Conservation (phyloP, 306 rosid species). For the Oxytropis ochrocephala region DNA sequence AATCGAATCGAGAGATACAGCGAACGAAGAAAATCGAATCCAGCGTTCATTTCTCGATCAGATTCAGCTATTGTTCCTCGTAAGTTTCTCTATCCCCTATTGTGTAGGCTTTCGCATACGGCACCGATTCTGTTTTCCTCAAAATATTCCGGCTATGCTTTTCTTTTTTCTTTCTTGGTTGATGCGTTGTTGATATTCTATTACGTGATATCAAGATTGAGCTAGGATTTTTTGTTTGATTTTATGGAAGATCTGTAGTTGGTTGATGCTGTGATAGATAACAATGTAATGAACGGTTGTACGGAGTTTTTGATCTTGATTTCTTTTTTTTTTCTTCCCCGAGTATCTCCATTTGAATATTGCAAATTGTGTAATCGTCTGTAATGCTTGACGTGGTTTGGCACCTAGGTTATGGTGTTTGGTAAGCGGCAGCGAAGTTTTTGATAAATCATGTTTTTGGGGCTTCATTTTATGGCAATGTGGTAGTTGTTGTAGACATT, state of each 20-base stretch:
- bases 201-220: background rate
- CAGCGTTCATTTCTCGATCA: background rate
- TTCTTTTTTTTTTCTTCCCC: background rate
- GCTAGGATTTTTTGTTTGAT: conserved; percentile 3
- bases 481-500: background rate
- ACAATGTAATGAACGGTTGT: background rate
- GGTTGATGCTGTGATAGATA: background rate
- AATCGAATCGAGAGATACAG: conserved; percentile 20
- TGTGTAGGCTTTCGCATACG: background rate
- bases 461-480: background rate
- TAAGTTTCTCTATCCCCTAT: background rate
- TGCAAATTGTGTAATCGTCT: conserved; percentile 3
- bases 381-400: background rate
- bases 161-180: background rate
- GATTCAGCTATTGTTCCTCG: conserved; percentile 20
- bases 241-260: background rate
- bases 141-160: background rate
- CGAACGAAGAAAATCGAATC: conserved; percentile 3
- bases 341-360: background rate
- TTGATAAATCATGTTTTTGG: background rate
- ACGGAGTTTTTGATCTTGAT: background rate
- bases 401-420: background rate
- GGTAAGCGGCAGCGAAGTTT: background rate
- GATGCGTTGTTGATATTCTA: background rate
- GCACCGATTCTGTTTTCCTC: background rate